Conservation (phyloP, 495 filamentous ascomycete species). For the Neurospora sp. region DNA sequence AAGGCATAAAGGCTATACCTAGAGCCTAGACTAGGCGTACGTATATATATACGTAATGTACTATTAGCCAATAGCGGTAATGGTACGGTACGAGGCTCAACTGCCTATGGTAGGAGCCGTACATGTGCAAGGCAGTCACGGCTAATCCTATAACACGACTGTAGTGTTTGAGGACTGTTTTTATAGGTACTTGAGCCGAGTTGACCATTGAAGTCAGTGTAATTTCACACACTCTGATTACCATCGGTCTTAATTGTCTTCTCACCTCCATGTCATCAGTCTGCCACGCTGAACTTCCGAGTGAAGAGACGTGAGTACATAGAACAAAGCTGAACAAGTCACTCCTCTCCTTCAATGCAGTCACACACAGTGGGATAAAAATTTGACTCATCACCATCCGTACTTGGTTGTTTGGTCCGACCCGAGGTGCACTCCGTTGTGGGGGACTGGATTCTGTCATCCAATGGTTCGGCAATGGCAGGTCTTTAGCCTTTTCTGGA, state of each 20-base stretch:
- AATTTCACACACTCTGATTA: neutral
- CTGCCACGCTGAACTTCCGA: neutral
- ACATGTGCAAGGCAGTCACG: too few relatives aligned
- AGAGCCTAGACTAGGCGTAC: too few relatives aligned
- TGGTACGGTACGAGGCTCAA: too few relatives aligned
- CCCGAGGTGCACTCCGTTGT: slow-evolving; percentile 4
- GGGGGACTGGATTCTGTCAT: neutral
- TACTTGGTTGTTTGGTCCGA: neutral
- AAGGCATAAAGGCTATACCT: too few relatives aligned
- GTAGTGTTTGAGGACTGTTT: neutral
- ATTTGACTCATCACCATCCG: neutral
- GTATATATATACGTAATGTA: too few relatives aligned
- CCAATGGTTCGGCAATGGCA: slow-evolving; percentile 3
- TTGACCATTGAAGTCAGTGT: neutral
- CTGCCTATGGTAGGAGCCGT: too few relatives aligned
- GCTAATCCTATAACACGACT: too few relatives aligned
- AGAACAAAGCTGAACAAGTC: neutral
- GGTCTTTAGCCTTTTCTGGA: neutral
- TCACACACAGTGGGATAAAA: neutral
- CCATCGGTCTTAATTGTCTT: neutral
- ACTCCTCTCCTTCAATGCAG: neutral
- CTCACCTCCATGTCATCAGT: neutral
- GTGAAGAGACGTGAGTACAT: neutral
- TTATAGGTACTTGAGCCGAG: neutral
- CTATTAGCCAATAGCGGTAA: too few relatives aligned